phyloP scores from a whole-genome alignment of 176 grass and related monocot species.

The Tillandsia fasciculata region DNA sequence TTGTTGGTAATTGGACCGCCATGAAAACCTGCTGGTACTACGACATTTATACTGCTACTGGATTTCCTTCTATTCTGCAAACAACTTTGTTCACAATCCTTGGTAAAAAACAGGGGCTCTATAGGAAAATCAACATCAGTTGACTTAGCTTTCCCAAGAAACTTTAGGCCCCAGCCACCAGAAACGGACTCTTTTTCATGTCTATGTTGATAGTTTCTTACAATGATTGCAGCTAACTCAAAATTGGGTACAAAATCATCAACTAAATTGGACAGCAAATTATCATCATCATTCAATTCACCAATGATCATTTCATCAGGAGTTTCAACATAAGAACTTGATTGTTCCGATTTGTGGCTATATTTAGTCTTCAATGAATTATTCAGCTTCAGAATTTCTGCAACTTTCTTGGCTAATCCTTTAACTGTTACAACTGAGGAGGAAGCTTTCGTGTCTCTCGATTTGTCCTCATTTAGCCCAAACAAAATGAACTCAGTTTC shows the following conservation, averaged over 20 bases:
- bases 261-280: constrained; percentile 6
- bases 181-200: constrained; percentile 3
- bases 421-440: not conserved
- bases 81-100: constrained; percentile 12
- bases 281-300: constrained; percentile 17
- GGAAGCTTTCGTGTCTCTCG: constrained; percentile 1
- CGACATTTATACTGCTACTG: constrained; percentile 11
- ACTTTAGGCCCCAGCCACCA: constrained; percentile 43
- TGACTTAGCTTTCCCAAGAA: constrained; percentile 16
- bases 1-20: constrained; percentile 14
- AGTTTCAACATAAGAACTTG: not conserved
- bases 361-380: constrained; percentile 7
- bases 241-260: constrained; percentile 22
- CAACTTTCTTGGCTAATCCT: constrained; percentile 5
- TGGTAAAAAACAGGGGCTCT: not conserved
- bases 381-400: constrained; percentile 16
- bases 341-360: constrained; percentile 12
- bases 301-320: not conserved
- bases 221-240: constrained; percentile 32
- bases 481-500: constrained; percentile 39
- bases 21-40: constrained; percentile 36
- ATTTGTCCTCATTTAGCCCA: not conserved
- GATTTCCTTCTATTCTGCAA: not conserved
- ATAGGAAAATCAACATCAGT: not conserved
- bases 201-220: constrained; percentile 16